These are phyloP conservation scores for Hsuehochloa calcarea DNA, from an alignment of 176 grass and related monocot species.

Conservation along the genomic window DNA sequence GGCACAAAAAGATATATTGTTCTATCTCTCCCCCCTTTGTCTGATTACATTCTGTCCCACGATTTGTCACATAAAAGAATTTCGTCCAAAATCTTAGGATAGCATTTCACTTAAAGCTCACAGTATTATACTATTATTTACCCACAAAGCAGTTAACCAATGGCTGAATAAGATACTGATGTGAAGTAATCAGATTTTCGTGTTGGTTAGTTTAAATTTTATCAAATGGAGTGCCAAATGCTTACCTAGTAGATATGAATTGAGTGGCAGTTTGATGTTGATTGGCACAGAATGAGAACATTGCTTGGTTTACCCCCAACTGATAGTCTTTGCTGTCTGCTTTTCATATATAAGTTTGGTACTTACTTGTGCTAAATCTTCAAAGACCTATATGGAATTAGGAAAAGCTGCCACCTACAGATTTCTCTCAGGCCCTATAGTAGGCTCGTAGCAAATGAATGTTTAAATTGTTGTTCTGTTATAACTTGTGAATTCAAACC, in stretches of 20 bases:
- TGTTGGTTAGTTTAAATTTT: neutral
- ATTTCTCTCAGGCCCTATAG: neutral
- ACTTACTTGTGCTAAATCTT: neutral
- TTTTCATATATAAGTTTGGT: slow-evolving; percentile 8
- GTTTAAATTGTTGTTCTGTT: neutral
- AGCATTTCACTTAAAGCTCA: slow-evolving; percentile 19
- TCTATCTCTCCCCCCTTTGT: slow-evolving; percentile 24
- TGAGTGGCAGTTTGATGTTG: slow-evolving; percentile 5
- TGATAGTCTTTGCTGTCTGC: neutral
- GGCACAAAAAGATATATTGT: slow-evolving; percentile 52
- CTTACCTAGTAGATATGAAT: neutral
- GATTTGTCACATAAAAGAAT: slow-evolving; percentile 34
- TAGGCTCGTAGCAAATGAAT: slow-evolving; percentile 15
- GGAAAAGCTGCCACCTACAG: slow-evolving; percentile 9
- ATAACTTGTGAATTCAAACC: slow-evolving; percentile 1
- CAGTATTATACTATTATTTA: slow-evolving; percentile 22
- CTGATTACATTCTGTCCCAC: slow-evolving; percentile 17
- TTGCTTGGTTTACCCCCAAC: neutral
- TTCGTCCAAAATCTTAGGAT: slow-evolving; percentile 16
- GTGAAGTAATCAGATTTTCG: slow-evolving; percentile 10
- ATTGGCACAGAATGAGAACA: neutral
- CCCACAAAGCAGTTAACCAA: slow-evolving; percentile 9
- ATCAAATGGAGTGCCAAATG: neutral
- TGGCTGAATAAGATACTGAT: slow-evolving; percentile 8
- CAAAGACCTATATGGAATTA: neutral